These are phyloP conservation scores for Otatea glauca DNA, from an alignment of 176 grass and related monocot species.

Conservation along the genomic window DNA sequence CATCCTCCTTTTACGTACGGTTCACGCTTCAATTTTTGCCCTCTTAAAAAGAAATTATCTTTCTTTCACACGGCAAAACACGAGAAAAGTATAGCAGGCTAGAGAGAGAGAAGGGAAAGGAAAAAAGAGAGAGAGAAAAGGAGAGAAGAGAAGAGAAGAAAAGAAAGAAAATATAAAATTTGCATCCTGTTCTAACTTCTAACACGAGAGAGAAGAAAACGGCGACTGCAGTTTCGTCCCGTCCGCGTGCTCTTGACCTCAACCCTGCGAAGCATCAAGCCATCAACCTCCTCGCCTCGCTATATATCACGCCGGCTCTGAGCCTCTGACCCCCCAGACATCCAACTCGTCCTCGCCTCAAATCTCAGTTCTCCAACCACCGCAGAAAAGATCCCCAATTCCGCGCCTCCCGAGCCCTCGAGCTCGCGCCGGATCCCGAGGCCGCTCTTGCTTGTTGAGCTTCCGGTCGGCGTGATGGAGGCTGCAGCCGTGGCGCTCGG, in stretches of 20 bases:
- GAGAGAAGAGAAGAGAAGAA: not conserved
- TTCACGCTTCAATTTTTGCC: not conserved
- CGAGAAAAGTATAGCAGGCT: not conserved
- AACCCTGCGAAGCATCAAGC: not conserved
- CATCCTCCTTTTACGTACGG: not conserved
- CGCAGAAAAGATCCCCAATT: slow-evolving; percentile 33
- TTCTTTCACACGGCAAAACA: not conserved
- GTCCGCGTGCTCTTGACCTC: slow-evolving; percentile 32
- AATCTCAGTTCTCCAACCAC: slow-evolving; percentile 22
- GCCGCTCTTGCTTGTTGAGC: not conserved
- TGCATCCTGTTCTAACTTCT: slow-evolving; percentile 29
- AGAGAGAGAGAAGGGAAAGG: not conserved
- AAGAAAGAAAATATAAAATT: slow-evolving; percentile 14
- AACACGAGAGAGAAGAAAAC: slow-evolving; percentile 21
- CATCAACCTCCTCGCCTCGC: not conserved
- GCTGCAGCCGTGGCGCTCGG: slow-evolving; percentile 60
- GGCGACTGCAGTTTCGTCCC: slow-evolving; percentile 12
- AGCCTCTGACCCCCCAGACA: not conserved
- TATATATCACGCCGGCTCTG: not conserved
- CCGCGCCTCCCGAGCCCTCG: not conserved
- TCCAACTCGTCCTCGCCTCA: not conserved
- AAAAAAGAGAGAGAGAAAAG: not conserved
- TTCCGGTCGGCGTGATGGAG: slow-evolving; percentile 39
- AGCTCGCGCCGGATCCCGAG: not conserved
- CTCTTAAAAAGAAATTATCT: too few relatives aligned